Base-by-base conservation (phyloP, 192 early-diverging fungal species). In the Thoreauomyces humboldtii region DNA sequence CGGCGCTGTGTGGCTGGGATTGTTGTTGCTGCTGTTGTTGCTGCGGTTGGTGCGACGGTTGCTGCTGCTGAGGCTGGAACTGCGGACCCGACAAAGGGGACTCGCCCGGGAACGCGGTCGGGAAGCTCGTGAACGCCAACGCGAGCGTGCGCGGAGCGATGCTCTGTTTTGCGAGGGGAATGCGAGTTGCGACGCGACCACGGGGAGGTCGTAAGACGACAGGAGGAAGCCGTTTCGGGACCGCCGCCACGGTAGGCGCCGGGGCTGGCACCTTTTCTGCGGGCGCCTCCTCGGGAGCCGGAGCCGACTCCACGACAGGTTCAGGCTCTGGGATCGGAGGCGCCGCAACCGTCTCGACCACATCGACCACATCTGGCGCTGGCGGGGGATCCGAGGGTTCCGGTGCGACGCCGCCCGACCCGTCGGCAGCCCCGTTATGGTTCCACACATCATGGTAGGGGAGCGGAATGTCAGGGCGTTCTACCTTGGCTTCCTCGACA, bases 381-480 rank as follows among this genome's bases (percentile, higher is more conserved):
- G n/a, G n/a, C n/a, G n/a, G n/a, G n/a, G n/a, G n/a, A n/a, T n/a
- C n/a, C n/a, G n/a, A n/a, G n/a, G n/a, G n/a, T n/a, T n/a, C n/a
- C n/a, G 55, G 19, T n/a, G 35, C 15, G 11, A 15, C 5, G 25
- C 19, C 19, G n/a, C 55, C 34, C 21, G 5, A 32, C 11, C 7
- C 12, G 9, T 50, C 47, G 22, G 47, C 47, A 24, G 47, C 15
- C 7, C 25, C 25, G 15, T 7, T 24, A 37, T 57, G 25, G 7
- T 66, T 42, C 64, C 64, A 66, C 12, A 66, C 64, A 33, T 66
- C 48, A 32, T 66, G 64, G 31, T 66, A 66, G 14, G 64, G 64
- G 21, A 66, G 32, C 34, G 4, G 7, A 45, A 44, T 43, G 36
- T 38, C 36, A 5, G 36, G 15, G 6, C 25, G 41, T 11, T 45